Percentiles rank a stretch among this genome's conserved stretches.
phyloP scores from a whole-genome alignment of 2,329 filamentous ascomycete species.

The Ascochyta lentis region DNA sequence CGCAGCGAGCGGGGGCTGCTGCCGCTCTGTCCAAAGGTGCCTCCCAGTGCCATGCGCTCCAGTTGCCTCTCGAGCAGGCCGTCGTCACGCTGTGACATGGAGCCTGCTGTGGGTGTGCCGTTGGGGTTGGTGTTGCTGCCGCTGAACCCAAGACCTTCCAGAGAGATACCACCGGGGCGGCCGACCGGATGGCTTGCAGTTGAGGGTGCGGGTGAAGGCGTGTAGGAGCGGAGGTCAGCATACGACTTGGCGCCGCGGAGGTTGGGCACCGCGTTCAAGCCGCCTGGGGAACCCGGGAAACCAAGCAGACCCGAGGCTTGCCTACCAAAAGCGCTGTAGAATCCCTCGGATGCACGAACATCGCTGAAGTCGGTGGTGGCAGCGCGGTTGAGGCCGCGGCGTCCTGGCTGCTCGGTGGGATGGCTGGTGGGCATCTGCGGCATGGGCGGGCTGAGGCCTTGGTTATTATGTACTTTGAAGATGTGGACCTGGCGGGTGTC shows the following conservation, averaged over 20 bases:
- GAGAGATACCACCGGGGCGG: constrained; percentile 63
- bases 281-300: constrained; percentile 73
- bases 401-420: constrained; percentile 72
- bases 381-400: constrained; percentile 86
- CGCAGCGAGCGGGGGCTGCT: constrained; percentile 66
- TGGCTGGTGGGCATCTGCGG: constrained; percentile 66
- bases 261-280: constrained; percentile 74
- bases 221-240: constrained; percentile 92
- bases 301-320: constrained; percentile 84
- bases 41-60: constrained; percentile 63
- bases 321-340: constrained; percentile 78
- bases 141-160: constrained; percentile 54
- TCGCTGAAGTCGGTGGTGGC: constrained; percentile 98
- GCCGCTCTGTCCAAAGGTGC: constrained; percentile 53
- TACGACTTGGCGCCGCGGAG: constrained; percentile 95
- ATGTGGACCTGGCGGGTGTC: constrained; percentile 91
- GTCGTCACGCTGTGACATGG: constrained; percentile 62
- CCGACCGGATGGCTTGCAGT: constrained; percentile 84
- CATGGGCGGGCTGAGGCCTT: constrained; percentile 67
- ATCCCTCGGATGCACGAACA: constrained; percentile 74
- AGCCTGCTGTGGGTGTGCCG: constrained; percentile 65
- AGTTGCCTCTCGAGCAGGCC: constrained; percentile 69
- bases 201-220: constrained; percentile 88
- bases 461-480: constrained; percentile 69
- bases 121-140: constrained; percentile 70